A percentile compares a stretch with the other conserved stretches of the same genome.
Conservation (phyloP, 2,329 filamentous ascomycete species). For the Epicoccum sorghinum region DNA sequence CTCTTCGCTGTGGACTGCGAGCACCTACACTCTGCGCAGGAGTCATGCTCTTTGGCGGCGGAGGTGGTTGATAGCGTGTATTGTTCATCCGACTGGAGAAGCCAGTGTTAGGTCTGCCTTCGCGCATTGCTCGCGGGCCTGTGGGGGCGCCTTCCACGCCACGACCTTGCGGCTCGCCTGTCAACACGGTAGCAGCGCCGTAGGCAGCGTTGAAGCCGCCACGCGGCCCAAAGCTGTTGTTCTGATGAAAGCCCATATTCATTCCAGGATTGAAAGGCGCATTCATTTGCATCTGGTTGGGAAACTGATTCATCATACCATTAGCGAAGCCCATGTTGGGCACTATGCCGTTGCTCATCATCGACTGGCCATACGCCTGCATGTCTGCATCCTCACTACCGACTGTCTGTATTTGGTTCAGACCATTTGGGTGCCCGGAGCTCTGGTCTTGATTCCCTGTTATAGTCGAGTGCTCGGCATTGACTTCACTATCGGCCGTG, state of each 20-base stretch:
- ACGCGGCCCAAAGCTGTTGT: constrained; percentile 51
- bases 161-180: constrained; percentile 56
- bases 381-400: constrained; percentile 35
- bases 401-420: constrained; percentile 45
- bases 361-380: constrained; percentile 31
- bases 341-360: constrained; percentile 40
- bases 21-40: constrained; percentile 26
- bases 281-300: constrained; percentile 59
- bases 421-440: constrained; percentile 23
- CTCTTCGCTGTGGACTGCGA: constrained; percentile 34
- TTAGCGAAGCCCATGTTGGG: constrained; percentile 27
- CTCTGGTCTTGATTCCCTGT: constrained; percentile 25
- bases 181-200: constrained; percentile 46
- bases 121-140: constrained; percentile 92
- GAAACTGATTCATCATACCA: constrained; percentile 53
- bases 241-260: constrained; percentile 46
- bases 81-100: constrained; percentile 64
- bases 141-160: constrained; percentile 77
- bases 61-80: constrained; percentile 27
- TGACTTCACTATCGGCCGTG: constrained; percentile 12
- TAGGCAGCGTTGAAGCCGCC: constrained; percentile 52
- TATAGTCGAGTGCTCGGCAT: constrained; percentile 20
- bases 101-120: constrained; percentile 83
- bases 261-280: constrained; percentile 47
- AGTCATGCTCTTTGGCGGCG: constrained; percentile 27